These are phyloP conservation scores for Saturnispora silvae DNA, from an alignment of 805 yeast genomes.

Conservation along the genomic window DNA sequence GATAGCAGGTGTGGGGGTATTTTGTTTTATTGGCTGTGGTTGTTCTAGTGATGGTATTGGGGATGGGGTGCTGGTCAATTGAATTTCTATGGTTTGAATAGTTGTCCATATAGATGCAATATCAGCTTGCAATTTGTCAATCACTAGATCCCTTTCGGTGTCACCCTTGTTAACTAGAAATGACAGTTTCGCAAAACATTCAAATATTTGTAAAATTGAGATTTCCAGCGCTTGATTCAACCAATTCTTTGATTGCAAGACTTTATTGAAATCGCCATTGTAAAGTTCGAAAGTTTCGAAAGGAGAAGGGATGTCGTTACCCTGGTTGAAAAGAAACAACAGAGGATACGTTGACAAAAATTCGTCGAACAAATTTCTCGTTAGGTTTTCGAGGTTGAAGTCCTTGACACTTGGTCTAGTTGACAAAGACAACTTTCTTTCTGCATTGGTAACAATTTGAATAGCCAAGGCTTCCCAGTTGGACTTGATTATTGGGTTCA, in stretches of 20 bases:
- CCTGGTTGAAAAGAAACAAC: conserved; percentile 28
- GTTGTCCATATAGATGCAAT: conserved; percentile 24
- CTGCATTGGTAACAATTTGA: conserved; percentile 29
- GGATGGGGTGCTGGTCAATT: conserved; percentile 10
- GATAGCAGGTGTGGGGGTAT: too few species aligned
- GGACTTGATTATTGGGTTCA: neutral
- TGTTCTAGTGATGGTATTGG: neutral
- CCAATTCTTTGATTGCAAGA: conserved; percentile 19
- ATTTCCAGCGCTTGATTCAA: conserved; percentile 30
- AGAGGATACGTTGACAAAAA: conserved; percentile 33
- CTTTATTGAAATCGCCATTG: conserved; percentile 15
- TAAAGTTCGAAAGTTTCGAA: conserved; percentile 26
- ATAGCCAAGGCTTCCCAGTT: conserved; percentile 33
- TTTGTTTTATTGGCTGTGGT: too few species aligned
- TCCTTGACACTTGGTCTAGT: conserved; percentile 6
- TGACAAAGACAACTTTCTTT: conserved; percentile 23
- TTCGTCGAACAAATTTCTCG: conserved; percentile 9
- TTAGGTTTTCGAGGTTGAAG: conserved; percentile 4
- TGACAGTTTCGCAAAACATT: conserved; percentile 28
- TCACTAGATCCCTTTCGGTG: conserved; percentile 6
- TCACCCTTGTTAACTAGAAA: conserved; percentile 24
- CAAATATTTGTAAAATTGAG: conserved; percentile 28
- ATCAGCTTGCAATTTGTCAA: conserved; percentile 14
- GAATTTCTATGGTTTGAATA: conserved; percentile 24
- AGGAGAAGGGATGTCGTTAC: conserved; percentile 32